Conservation (phyloP, 257 asterid species). For the Paraleonurus japonicus region DNA sequence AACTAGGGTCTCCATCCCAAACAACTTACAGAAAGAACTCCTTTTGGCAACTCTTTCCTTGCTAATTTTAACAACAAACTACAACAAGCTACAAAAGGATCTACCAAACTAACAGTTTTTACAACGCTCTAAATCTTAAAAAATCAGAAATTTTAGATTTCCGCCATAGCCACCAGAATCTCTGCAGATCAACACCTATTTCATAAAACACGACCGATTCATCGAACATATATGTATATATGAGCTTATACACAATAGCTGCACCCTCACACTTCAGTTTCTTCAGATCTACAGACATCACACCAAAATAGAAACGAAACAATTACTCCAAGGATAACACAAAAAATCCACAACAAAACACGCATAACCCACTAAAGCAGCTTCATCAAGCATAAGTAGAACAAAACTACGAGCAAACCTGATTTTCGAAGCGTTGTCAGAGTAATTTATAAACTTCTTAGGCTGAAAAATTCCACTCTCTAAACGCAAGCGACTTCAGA, state of each 20-base stretch:
- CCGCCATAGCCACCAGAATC: conserved; percentile 74
- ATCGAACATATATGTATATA: conserved; percentile 45
- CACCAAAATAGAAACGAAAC: conserved; percentile 15
- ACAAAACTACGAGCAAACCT: conserved; percentile 28
- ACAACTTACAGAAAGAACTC: conserved; percentile 8
- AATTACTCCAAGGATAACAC: conserved; percentile 4
- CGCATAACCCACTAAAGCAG: not conserved
- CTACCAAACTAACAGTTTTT: conserved; percentile 12
- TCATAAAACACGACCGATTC: conserved; percentile 31
- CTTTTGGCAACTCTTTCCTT: conserved; percentile 7
- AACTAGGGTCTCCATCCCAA: conserved; percentile 67
- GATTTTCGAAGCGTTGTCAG: conserved; percentile 16
- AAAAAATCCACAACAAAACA: not conserved
- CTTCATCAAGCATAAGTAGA: not conserved
- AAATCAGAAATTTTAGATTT: conserved; percentile 44
- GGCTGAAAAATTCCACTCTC: not conserved
- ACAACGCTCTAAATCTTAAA: conserved; percentile 12
- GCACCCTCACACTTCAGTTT: conserved; percentile 39
- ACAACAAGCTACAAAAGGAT: conserved; percentile 6
- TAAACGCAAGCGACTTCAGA: not conserved
- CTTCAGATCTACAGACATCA: conserved; percentile 77
- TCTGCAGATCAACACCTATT: conserved; percentile 47
- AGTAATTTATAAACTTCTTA: conserved; percentile 19
- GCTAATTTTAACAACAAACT: conserved; percentile 23
- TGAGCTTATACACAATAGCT: conserved; percentile 30